phyloP scores from a whole-genome alignment of 768 basidiomycete species.

The Naganishia onofrii region DNA sequence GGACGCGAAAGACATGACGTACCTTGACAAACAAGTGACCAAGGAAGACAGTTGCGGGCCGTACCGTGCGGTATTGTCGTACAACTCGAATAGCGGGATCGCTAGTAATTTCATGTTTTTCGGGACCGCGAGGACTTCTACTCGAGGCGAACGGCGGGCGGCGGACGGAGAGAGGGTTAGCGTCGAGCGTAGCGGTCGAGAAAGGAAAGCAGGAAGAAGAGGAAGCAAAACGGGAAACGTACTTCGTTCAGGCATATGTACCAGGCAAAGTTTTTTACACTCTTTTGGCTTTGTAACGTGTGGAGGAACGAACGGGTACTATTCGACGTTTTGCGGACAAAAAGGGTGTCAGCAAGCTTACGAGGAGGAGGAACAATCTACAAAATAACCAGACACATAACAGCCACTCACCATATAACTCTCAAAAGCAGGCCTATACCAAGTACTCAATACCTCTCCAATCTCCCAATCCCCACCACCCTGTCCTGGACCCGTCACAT shows the following conservation, averaged over 20 bases:
- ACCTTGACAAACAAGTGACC: constrained; percentile 32
- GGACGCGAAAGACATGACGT: constrained; percentile 9
- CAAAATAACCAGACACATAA: neutral
- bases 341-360: neutral
- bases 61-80: constrained; percentile 90
- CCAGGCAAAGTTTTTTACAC: constrained; percentile 90
- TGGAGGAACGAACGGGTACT: constrained; percentile 92
- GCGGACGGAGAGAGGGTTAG: too few species aligned
- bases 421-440: constrained; percentile 98
- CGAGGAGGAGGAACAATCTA: neutral
- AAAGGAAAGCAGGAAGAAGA: neutral
- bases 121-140: constrained; percentile 93
- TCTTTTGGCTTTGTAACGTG: constrained; percentile 98
- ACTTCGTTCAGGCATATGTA: constrained; percentile 95
- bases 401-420: constrained; percentile 81
- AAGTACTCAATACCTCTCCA: constrained; percentile 91
- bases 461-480: constrained; percentile 91
- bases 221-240: constrained; percentile 50
- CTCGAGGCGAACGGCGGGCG: neutral
- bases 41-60: constrained; percentile 76
- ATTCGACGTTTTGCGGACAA: constrained; percentile 24
- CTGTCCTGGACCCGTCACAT: constrained; percentile 51
- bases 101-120: constrained; percentile 96
- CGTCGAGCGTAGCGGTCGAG: neutral
- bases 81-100: constrained; percentile 92